Base-by-base conservation (phyloP, 768 basidiomycete genomes). In the Phanerodontia chrysosporium region DNA sequence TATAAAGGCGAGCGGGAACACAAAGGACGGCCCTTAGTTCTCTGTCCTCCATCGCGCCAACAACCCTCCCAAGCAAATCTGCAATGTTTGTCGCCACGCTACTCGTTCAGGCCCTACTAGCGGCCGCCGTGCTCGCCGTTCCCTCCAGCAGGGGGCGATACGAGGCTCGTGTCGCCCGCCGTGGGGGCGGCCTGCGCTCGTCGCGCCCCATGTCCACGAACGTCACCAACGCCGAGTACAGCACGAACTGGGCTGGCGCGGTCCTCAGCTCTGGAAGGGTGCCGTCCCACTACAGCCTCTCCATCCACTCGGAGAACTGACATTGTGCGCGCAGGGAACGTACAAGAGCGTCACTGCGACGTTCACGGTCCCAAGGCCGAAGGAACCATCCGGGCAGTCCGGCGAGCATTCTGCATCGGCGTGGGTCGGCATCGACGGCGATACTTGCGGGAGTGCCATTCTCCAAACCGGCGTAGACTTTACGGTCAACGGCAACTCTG, bases 341-440 rank as follows among this genome's bases (percentile, higher is more conserved):
- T 51, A 51, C 51, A 3, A 51, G 32, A 32, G 29, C 35, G 70
- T 72, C 10, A 67, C 66, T 24, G 70, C 65, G 8, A 73, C 70
- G 2, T 69, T 72, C 55, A 59, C 62, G 18, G 67, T 71, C 10
- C 70, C 70, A 6, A 69, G 66, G 4, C 70, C 68, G 14, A 54
- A 56, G n/a, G 61, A 62, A 7, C 46, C 57, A 22, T 63, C 65
- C 52, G 51, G 30, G 28, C 60, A 53, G 27, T 61, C 60, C 10
- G 24, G 48, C 18, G 51, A 27, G 21, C 58, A 66, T 52, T 58
- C 70, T 13, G 68, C 70, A 0, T 67, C 68, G 24, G 67, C 68
- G 14, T 73, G 70, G 70, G 69, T 73, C 44, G 70, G 71, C 9
- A 69, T 72, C 46, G 71, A 72, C 62, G 72, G 72, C 32, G 66